A percentile compares a stretch with the other conserved stretches of the same genome.
Conservation (phyloP, 805 yeast species). For the Lachancea meyersii region DNA sequence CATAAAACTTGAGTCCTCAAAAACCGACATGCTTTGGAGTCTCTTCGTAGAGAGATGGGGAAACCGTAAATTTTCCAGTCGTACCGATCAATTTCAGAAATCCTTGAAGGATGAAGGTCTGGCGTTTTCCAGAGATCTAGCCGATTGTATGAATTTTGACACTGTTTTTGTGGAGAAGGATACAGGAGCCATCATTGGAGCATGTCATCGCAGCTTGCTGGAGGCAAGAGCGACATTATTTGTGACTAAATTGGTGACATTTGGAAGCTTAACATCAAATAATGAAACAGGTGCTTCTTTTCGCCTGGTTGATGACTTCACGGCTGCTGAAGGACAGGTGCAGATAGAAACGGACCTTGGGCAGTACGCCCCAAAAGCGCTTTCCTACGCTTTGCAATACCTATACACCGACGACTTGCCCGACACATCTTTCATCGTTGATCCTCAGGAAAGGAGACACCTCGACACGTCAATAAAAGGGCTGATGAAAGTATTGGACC, state of each 20-base stretch:
- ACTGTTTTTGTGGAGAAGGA: conserved; percentile 14
- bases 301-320: not conserved
- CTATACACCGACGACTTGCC: conserved; percentile 26
- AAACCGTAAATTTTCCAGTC: not conserved
- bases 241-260: conserved; percentile 5
- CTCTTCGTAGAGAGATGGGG: conserved; percentile 1
- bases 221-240: conserved; percentile 15
- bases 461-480: conserved; percentile 1
- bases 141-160: conserved; percentile 8
- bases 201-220: conserved; percentile 23
- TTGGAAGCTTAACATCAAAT: conserved; percentile 5
- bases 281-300: conserved; percentile 4
- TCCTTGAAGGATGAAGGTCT: too few species aligned
- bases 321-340: not conserved
- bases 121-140: not conserved
- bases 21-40: not conserved
- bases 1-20: not conserved
- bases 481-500: conserved; percentile 4
- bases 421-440: not conserved
- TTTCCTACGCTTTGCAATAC: conserved; percentile 15
- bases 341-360: conserved; percentile 6
- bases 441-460: not conserved
- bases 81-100: not conserved
- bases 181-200: conserved; percentile 8
- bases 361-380: not conserved